These are phyloP conservation scores for Rasamsonia emersonii DNA, from an alignment of 2,329 filamentous ascomycete genomes.

Conservation along the genomic window DNA sequence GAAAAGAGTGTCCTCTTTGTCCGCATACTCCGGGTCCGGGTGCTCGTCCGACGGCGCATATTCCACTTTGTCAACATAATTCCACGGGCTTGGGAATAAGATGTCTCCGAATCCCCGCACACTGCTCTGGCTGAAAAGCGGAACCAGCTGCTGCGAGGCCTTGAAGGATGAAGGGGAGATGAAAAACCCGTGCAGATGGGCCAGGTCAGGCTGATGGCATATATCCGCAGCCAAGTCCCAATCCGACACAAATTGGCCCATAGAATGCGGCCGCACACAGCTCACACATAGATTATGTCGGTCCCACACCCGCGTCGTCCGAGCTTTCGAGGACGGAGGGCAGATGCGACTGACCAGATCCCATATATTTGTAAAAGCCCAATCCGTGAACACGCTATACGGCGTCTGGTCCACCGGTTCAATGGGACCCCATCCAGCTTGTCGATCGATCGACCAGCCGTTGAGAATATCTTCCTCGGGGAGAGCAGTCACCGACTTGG, in stretches of 20 bases:
- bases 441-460: conserved; percentile 30
- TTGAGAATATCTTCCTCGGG: conserved; percentile 15
- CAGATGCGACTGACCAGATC: conserved; percentile 48
- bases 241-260: conserved; percentile 56
- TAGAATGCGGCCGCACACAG: conserved; percentile 57
- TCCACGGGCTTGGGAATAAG: conserved; percentile 59
- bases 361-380: conserved; percentile 33
- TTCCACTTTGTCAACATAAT: conserved; percentile 50
- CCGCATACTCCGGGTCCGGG: conserved; percentile 47
- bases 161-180: conserved; percentile 55
- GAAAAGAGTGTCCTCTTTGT: conserved; percentile 59
- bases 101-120: conserved; percentile 67
- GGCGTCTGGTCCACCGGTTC: conserved; percentile 24
- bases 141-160: conserved; percentile 57
- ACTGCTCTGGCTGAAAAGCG: conserved; percentile 69
- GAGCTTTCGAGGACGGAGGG: conserved; percentile 51
- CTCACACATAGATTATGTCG: conserved; percentile 54
- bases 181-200: conserved; percentile 62
- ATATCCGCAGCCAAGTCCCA: conserved; percentile 59
- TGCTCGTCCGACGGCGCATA: conserved; percentile 43
- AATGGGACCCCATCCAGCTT: conserved; percentile 29
- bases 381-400: conserved; percentile 31
- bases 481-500: conserved; percentile 12
- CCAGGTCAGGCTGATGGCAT: conserved; percentile 70
- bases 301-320: conserved; percentile 55